Conservation (phyloP, 2,329 filamentous ascomycete species). For the Fusarium multiceps region DNA sequence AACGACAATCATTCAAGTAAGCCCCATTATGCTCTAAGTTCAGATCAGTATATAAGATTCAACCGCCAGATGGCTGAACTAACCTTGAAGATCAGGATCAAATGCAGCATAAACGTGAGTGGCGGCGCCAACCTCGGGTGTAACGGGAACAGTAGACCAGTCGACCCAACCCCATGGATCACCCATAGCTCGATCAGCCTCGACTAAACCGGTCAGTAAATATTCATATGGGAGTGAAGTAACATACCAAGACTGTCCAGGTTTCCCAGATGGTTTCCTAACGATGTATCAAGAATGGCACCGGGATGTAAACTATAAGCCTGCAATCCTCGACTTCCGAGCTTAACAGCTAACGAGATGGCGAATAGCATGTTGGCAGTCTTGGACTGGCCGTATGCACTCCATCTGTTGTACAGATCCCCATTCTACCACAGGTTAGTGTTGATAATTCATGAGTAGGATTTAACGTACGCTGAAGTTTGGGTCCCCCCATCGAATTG, state of each 20-base stretch:
- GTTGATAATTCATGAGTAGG: rapidly evolving
- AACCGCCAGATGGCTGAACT: rapidly evolving
- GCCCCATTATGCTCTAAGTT: constrained; percentile 20
- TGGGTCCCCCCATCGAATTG: constrained; percentile 17
- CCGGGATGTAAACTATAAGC: constrained; percentile 27
- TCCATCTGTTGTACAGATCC: constrained; percentile 14
- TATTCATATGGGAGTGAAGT: rapidly evolving
- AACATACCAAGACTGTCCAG: constrained; percentile 1
- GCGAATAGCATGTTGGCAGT: constrained; percentile 26
- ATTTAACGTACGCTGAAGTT: neutral
- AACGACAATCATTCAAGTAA: constrained; percentile 14
- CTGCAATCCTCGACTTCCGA: constrained; percentile 13
- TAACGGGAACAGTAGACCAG: constrained; percentile 10
- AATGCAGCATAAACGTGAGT: constrained; percentile 33
- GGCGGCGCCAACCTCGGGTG: constrained; percentile 14
- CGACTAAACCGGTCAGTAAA: neutral
- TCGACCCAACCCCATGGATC: constrained; percentile 20
- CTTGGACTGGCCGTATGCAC: constrained; percentile 22
- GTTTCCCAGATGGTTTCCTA: neutral
- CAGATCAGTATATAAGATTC: neutral
- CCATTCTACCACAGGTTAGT: neutral
- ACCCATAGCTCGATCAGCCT: constrained; percentile 8
- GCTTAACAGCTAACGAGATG: constrained; percentile 30
- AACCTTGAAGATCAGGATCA: constrained; percentile 12
- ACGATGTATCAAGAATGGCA: neutral